Base-by-base conservation (phyloP, 1,284 basidiomycete species). In the Cutaneotrichosporon sp. region DNA sequence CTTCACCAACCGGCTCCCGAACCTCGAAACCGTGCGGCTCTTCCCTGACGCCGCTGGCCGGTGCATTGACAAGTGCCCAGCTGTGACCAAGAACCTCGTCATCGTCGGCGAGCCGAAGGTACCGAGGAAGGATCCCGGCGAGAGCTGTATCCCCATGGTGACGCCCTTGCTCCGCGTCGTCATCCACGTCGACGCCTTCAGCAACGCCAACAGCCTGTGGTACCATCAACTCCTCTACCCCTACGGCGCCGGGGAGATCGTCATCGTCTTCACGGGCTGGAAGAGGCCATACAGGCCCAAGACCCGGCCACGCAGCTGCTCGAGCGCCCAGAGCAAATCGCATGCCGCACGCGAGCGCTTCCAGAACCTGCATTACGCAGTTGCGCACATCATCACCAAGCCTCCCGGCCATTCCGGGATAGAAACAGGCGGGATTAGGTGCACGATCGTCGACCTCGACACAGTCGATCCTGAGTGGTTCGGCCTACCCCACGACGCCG, bases 1-100 rank as follows among this genome's bases (percentile, higher is more conserved):
- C 10, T 46, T 63, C 50, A 42, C 62, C 6, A 9, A 32, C 26
- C 47, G 58, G 6, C 56, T 63, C 13, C 53, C 26, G 6, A 31
- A 30, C n/a, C 38, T 63, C 21, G 40, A 58, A 30, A 55, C 51
- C 1, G 50, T 63, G 22, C 56, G 56, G 21, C 16, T 63, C 21
- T 31, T 58, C 21, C 62, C 62, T n/a, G 32, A 56, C 22, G 55
- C 16, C 21, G 10, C 9, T 38, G 55, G 55, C 13, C 36, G 36
- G 6, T 56, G 55, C 55, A 34, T 56, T 5, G 55, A 56, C 55
- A n/a, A 38, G 21, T 56, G 55, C 22, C 62, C 62, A 4, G 38
- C 58, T n/a, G 56, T 49, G 26, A 58, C 50, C 30, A 9, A 9
- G 5, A 63, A 31, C 40, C 50, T 63, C 5, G 46, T 58, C 31